Conservation (phyloP, 345 rosid species). For the Laguncularia racemosa region DNA sequence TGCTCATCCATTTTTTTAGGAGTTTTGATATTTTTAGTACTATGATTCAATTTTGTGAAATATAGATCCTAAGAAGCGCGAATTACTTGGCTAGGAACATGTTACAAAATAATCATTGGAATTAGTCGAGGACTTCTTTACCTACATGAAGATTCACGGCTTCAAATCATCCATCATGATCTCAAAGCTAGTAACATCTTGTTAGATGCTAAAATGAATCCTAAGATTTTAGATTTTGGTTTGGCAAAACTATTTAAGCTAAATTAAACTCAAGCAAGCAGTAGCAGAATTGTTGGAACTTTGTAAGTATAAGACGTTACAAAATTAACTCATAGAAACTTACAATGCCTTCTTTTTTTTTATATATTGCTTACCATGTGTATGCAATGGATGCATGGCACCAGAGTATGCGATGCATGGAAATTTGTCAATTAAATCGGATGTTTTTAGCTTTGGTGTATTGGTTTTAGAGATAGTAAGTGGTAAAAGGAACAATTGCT, state of each 20-base stretch:
- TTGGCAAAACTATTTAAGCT: slow-evolving; percentile 30
- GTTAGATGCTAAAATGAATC: slow-evolving; percentile 32
- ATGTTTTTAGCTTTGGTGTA: too few species aligned
- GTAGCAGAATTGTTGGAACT: slow-evolving; percentile 32
- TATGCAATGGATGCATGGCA: too few species aligned
- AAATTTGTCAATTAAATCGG: too few species aligned
- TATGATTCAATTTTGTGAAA: not conserved
- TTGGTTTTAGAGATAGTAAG: too few species aligned
- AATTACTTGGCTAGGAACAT: slow-evolving; percentile 18
- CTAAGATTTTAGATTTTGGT: slow-evolving; percentile 42
- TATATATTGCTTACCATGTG: too few species aligned
- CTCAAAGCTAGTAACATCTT: slow-evolving; percentile 37
- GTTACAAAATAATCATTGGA: slow-evolving; percentile 31
- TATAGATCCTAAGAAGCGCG: slow-evolving; percentile 17
- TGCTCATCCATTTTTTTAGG: too few species aligned
- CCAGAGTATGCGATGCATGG: too few species aligned
- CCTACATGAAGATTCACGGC: slow-evolving; percentile 38
- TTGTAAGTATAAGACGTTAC: slow-evolving; percentile 18
- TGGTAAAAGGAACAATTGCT: too few species aligned
- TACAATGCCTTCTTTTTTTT: too few species aligned
- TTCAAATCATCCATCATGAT: slow-evolving; percentile 37
- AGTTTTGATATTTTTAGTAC: not conserved
- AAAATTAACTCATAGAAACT: too few species aligned
- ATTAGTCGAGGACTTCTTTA: slow-evolving; percentile 41
- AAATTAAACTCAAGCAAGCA: slow-evolving; percentile 30